A percentile compares a stretch with the other conserved stretches of the same genome.
phyloP scores from a whole-genome alignment of 495 filamentous ascomycete genomes.

The Podospora tetraspora region DNA sequence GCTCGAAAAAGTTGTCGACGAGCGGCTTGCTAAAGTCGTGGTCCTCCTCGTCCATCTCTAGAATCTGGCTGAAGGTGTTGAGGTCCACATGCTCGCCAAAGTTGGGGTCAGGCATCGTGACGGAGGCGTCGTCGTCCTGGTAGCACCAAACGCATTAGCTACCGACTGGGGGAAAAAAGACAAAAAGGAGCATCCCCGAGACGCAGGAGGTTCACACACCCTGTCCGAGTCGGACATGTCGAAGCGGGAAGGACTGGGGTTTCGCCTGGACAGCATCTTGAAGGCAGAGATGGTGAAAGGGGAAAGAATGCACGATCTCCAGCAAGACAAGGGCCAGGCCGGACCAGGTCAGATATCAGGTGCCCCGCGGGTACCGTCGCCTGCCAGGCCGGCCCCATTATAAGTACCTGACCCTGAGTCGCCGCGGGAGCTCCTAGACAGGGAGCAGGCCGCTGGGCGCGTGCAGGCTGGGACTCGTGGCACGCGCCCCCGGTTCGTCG shows the following conservation, averaged over 20 bases:
- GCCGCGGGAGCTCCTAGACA: neutral
- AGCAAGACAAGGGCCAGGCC: neutral
- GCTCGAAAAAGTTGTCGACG: slow-evolving; percentile 87
- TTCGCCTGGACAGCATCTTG: neutral
- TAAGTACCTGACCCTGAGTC: neutral
- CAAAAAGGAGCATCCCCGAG: neutral
- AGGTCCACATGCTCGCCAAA: slow-evolving; percentile 69
- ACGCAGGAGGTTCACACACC: slow-evolving; percentile 20
- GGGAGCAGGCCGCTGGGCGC: neutral
- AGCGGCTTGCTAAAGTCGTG: slow-evolving; percentile 75
- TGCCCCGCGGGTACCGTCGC: neutral
- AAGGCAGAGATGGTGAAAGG: neutral
- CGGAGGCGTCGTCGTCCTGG: slow-evolving; percentile 21
- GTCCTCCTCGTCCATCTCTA: slow-evolving; percentile 90
- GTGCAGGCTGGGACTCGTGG: neutral
- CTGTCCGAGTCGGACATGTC: slow-evolving; percentile 16
- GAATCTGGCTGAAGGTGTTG: slow-evolving; percentile 83
- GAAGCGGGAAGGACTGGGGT: neutral
- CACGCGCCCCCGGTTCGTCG: neutral
- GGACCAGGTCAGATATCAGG: neutral
- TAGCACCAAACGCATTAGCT: slow-evolving; percentile 11
- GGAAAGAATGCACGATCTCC: neutral
- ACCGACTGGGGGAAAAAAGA: neutral
- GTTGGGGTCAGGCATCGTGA: slow-evolving; percentile 31
- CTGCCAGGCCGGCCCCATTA: neutral